These are phyloP conservation scores for Phytophthora cajani DNA, from an alignment of 352 stramenopile species.

Conservation along the genomic window DNA sequence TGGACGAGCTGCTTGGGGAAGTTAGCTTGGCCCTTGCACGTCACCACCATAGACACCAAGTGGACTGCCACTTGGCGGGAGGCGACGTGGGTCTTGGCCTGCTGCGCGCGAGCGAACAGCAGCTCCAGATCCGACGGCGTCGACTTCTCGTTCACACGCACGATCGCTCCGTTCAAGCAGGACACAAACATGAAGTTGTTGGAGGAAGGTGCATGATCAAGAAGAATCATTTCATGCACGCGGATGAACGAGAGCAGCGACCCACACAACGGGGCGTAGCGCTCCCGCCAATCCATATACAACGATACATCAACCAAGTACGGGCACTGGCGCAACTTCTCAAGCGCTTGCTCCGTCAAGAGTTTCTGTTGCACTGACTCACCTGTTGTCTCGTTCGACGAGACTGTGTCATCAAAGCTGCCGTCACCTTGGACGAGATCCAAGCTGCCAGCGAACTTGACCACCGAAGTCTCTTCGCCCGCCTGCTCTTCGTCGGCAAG, in stretches of 20 bases:
- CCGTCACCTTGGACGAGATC: constrained; percentile 22
- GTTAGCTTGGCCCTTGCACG: constrained; percentile 52
- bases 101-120: constrained; percentile 30
- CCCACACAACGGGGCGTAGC: constrained; percentile 67
- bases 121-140: constrained; percentile 62
- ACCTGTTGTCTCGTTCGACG: constrained; percentile 43
- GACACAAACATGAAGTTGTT: constrained; percentile 66
- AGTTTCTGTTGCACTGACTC: constrained; percentile 44
- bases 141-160: constrained; percentile 66
- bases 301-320: constrained; percentile 68
- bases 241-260: constrained; percentile 71
- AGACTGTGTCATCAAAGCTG: constrained; percentile 9
- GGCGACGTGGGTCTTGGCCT: constrained; percentile 16
- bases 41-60: constrained; percentile 72
- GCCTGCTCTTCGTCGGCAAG: constrained; percentile 19
- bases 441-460: constrained; percentile 53
- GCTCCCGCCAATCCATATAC: constrained; percentile 64
- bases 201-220: constrained; percentile 71
- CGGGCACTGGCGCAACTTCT: constrained; percentile 57
- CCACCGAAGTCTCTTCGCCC: constrained; percentile 23
- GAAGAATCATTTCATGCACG: constrained; percentile 82
- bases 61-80: constrained; percentile 53
- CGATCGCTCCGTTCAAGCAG: constrained; percentile 64
- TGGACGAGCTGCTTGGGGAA: constrained; percentile 76
- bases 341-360: constrained; percentile 53